Percentiles rank a stretch among this genome's conserved stretches.
Conservation (phyloP, 2,329 filamentous ascomycete species). For the Ophiocordyceps robertsii region DNA sequence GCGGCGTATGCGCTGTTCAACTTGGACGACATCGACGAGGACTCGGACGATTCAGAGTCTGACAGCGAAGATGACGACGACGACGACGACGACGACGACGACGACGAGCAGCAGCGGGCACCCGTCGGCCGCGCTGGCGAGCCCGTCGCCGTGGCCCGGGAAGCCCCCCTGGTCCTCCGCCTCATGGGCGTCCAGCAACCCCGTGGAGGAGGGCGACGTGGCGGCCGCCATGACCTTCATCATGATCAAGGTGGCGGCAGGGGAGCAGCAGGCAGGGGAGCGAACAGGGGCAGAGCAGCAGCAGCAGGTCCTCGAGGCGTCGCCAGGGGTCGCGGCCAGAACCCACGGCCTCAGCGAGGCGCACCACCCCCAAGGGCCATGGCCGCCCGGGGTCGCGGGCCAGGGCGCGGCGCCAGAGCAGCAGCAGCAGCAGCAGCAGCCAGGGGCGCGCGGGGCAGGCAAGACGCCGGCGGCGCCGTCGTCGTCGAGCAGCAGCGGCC, state of each 20-base stretch:
- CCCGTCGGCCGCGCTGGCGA: constrained; percentile 5
- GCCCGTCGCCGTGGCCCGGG: constrained; percentile 34
- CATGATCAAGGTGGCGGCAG: not conserved
- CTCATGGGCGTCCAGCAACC: constrained; percentile 28
- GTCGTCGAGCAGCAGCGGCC: no score
- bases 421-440: constrained; percentile 3
- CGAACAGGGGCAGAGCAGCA: constrained; percentile 1
- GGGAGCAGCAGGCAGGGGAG: constrained; percentile 11
- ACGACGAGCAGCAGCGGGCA: constrained; percentile 6
- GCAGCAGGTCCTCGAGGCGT: not conserved
- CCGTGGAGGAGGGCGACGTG: not conserved
- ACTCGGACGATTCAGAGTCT: constrained; percentile 16
- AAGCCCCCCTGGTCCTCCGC: constrained; percentile 42
- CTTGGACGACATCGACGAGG: constrained; percentile 18
- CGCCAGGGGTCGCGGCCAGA: constrained; percentile 1
- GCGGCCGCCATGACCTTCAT: not conserved
- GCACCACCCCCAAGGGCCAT: not conserved
- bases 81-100: constrained; percentile 9
- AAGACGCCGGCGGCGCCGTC: no score
- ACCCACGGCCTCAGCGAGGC: not conserved
- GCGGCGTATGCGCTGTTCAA: not conserved
- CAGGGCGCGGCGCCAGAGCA: not conserved
- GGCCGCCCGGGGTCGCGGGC: not conserved
- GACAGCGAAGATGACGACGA: constrained; percentile 11
- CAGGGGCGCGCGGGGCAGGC: no score